Conservation (phyloP, 352 stramenopile species). For the Phytopythium sindhum region DNA sequence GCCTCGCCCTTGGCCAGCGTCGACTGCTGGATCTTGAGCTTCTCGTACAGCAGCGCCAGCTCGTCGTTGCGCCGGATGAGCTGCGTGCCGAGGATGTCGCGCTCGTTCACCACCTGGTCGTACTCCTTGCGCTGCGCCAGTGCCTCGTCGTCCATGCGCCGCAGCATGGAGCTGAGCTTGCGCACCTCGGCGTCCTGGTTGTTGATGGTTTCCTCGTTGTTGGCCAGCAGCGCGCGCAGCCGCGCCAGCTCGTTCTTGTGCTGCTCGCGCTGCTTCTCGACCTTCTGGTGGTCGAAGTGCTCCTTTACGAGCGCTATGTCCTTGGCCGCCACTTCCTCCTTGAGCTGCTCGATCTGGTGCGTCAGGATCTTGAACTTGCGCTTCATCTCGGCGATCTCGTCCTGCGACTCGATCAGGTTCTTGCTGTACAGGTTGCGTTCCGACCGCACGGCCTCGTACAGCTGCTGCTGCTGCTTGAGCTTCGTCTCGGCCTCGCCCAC, state of each 20-base stretch:
- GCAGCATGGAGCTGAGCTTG: constrained; percentile 90
- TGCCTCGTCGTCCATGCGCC: constrained; percentile 92
- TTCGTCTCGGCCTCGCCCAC: constrained; percentile 90
- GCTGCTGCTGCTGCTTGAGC: constrained; percentile 96
- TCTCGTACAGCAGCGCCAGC: constrained; percentile 96
- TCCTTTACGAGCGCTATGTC: constrained; percentile 95
- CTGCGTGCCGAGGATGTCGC: constrained; percentile 96
- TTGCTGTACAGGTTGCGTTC: constrained; percentile 96
- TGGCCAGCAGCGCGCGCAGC: constrained; percentile 81
- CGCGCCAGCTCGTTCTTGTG: constrained; percentile 92
- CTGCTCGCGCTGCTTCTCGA: constrained; percentile 93
- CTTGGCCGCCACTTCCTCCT: constrained; percentile 95
- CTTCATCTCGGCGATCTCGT: constrained; percentile 96
- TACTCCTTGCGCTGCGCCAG: constrained; percentile 95
- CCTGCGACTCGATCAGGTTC: constrained; percentile 94
- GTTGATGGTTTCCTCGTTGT: constrained; percentile 92
- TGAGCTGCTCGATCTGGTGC: constrained; percentile 95
- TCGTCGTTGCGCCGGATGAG: constrained; percentile 96
- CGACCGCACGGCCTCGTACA: constrained; percentile 93
- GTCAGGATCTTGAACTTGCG: constrained; percentile 97
- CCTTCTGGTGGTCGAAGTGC: constrained; percentile 94
- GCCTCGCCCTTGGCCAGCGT: constrained; percentile 92
- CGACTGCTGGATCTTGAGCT: constrained; percentile 96
- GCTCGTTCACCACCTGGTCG: constrained; percentile 95
- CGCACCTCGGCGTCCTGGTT: constrained; percentile 94